A percentile compares a stretch with the other conserved stretches of the same genome.
Conservation (phyloP, 2,329 filamentous ascomycete genomes). For the Exutisphaerella laricina region DNA sequence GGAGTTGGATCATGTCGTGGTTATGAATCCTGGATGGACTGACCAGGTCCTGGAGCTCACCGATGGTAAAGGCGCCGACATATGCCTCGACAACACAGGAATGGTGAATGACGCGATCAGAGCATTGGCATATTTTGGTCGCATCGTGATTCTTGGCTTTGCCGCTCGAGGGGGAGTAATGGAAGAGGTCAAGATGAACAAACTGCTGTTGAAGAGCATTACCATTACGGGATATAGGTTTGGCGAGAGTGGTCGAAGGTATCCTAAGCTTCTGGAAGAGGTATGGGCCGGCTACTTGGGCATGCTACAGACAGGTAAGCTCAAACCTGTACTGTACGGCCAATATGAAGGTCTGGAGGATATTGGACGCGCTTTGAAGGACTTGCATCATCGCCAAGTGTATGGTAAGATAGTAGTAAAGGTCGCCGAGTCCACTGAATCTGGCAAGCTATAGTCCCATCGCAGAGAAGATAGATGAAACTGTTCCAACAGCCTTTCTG, state of each 20-base stretch:
- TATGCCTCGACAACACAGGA: conserved; percentile 55
- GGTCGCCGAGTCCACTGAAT: conserved; percentile 27
- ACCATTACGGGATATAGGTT: conserved; percentile 54
- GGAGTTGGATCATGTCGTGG: conserved; percentile 29
- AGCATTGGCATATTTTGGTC: conserved; percentile 50
- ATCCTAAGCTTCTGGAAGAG: conserved; percentile 43
- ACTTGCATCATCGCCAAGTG: conserved; percentile 46
- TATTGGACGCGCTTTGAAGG: conserved; percentile 47
- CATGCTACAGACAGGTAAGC: conserved; percentile 43
- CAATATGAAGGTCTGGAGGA: conserved; percentile 48
- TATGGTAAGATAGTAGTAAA: conserved; percentile 55
- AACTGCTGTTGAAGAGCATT: conserved; percentile 49
- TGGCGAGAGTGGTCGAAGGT: conserved; percentile 50
- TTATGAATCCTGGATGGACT: conserved; percentile 49
- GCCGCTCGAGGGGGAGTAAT: conserved; percentile 50
- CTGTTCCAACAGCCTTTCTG: too few species aligned
- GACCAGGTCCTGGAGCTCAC: conserved; percentile 47
- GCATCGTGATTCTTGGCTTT: conserved; percentile 55
- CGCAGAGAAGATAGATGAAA: too few species aligned
- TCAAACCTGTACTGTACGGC: conserved; percentile 50
- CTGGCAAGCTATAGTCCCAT: conserved; percentile 25
- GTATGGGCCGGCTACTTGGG: conserved; percentile 50
- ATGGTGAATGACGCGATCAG: conserved; percentile 51
- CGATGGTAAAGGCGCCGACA: conserved; percentile 48
- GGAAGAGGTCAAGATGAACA: conserved; percentile 52